Base-by-base conservation (phyloP, 805 yeast genomes). In the Candida dendrica region DNA sequence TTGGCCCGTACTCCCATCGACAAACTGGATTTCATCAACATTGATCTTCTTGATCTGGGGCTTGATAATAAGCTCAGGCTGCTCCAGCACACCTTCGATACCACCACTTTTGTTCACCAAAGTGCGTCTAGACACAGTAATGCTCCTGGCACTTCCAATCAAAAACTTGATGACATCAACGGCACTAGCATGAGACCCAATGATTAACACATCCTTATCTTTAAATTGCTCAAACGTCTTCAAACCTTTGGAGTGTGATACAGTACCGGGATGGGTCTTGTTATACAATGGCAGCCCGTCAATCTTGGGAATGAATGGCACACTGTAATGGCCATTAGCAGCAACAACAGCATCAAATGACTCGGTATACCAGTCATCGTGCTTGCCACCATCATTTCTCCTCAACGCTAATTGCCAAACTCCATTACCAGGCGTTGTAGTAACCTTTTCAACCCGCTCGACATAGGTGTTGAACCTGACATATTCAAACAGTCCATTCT, bases 61-160 rank as follows among this genome's bases (percentile, higher is more conserved):
- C 46, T 60, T 66, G 1, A 42, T 49, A 46, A 3, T 46, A 49
- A 26, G 65, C 52, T 6, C 60, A 59, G 2, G 63, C 55, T 18
- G 64, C 54, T 10, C 47, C 45, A 14, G 48, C 41, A 51, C 69
- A 16, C 65, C 64, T 50, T 45, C 55, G 46, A 40, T 61, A 50
- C 83, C 91, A 26, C 72, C 81, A 9, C 48, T 50, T 1, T 49
- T 50, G 38, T 36, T 37, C 6, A 50, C 49, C 2, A 47, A 43
- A 85, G 90, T 81, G 49, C 79, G 81, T 37, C 95, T 67, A 35
- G 84, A 76, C 48, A 86, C 63, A 47, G 82, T 81, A 45, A 84
- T 69, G 2, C 34, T 16, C 37, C 50, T 44, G 47, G 41, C 59
- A 39, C 41, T 55, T 46, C 43, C 50, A 11, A 58, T 42, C 2